These are phyloP conservation scores for Vitis hybrid DNA, from an alignment of 177 flowering plant species.

Conservation along the genomic window DNA sequence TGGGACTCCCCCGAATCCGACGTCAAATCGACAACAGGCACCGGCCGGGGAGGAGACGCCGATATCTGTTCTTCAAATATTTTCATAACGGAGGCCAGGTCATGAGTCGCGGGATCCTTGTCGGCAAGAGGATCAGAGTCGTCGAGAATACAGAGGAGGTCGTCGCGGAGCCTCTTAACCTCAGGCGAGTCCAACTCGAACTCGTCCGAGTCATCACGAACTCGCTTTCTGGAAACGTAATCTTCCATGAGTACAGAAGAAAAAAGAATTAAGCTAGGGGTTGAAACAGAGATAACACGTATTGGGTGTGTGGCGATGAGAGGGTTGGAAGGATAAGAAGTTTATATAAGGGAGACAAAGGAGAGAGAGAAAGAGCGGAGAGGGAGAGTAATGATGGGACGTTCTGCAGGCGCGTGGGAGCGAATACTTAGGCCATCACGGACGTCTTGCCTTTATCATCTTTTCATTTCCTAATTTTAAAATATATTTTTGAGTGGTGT, in stretches of 20 bases:
- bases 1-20: slow-evolving; percentile 45
- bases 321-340: slow-evolving; percentile 7
- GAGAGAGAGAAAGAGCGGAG: slow-evolving; percentile 18
- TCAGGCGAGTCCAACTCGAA: slow-evolving; percentile 38
- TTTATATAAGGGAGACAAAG: slow-evolving; percentile 15
- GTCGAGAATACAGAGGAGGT: slow-evolving; percentile 49
- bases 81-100: slow-evolving; percentile 63
- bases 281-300: background rate
- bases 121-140: slow-evolving; percentile 32
- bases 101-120: slow-evolving; percentile 26
- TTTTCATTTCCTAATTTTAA: slow-evolving; percentile 1
- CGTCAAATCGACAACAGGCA: slow-evolving; percentile 19
- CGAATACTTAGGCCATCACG: slow-evolving; percentile 47
- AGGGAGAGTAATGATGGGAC: slow-evolving; percentile 13
- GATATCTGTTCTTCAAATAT: slow-evolving; percentile 64
- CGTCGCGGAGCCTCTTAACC: slow-evolving; percentile 54
- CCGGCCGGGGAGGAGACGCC: slow-evolving; percentile 9
- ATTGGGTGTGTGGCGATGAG: slow-evolving; percentile 6
- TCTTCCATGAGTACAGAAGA: slow-evolving; percentile 25
- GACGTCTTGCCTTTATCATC: slow-evolving; percentile 34
- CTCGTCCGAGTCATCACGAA: slow-evolving; percentile 49
- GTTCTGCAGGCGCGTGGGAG: slow-evolving; percentile 38
- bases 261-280: background rate
- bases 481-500: slow-evolving; percentile 15
- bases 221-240: slow-evolving; percentile 34